Evolutionary conservation across 371 early-diverging fungal genomes (phyloP).

Genomic region (Rhizoclosmatium hyalinum): DNA sequence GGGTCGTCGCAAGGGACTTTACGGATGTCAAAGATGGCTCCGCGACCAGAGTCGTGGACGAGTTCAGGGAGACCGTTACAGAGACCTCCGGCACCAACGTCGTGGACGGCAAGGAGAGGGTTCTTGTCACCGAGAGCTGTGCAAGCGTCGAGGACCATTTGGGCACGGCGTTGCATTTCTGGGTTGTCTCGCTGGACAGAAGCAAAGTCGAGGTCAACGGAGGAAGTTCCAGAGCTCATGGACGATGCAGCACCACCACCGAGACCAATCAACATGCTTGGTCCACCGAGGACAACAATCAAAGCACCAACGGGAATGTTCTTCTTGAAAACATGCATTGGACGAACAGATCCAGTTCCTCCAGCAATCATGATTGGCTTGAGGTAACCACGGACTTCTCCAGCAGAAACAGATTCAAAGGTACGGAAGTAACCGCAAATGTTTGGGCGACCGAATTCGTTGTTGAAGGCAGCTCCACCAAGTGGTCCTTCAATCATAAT

Average conservation of each 20-base stretch:
- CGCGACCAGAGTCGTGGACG: conserved; percentile 92
- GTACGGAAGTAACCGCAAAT: conserved; percentile 97
- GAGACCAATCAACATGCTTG: conserved; percentile 95
- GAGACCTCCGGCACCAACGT: conserved; percentile 98
- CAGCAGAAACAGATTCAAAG: conserved; percentile 62
- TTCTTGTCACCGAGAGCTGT: conserved; percentile 77
- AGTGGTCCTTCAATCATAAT: conserved; percentile 97
- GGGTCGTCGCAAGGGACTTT: conserved; percentile 88
- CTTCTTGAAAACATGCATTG: conserved; percentile 83
- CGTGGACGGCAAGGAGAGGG: conserved; percentile 93
- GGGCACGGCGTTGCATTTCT: conserved; percentile 96
- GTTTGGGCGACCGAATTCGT: conserved; percentile 97
- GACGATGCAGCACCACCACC: conserved; percentile 98
- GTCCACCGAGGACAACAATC: conserved; percentile 93
- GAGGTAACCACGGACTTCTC: conserved; percentile 83
- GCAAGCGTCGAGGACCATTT: conserved; percentile 95
- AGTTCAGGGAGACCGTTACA: conserved; percentile 97
- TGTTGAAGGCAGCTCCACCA: conserved; percentile 97
- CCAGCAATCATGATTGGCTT: conserved; percentile 99
- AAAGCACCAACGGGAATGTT: conserved; percentile 75
- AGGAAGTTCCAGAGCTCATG: conserved; percentile 85
- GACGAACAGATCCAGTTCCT: conserved; percentile 91
- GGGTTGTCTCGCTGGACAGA: conserved; percentile 98
- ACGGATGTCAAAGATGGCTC: conserved; percentile 89
- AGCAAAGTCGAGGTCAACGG: conserved; percentile 93